Evolutionary conservation across 2,329 filamentous ascomycete genomes (phyloP), one percentile per base, ranked within the genome.

Genomic region (Neofusicoccum sp.): DNA sequence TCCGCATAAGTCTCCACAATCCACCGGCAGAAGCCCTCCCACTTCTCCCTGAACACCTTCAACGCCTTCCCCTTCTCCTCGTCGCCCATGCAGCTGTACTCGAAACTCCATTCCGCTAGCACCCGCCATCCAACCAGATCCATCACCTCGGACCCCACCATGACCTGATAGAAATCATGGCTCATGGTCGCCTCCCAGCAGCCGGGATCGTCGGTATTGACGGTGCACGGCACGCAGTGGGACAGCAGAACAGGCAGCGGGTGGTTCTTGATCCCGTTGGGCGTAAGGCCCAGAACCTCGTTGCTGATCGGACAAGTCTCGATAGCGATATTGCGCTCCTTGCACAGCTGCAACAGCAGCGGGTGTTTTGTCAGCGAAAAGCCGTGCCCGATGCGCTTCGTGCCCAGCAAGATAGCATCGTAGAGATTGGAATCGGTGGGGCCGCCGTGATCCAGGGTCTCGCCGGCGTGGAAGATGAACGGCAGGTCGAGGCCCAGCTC

Each of bases 261-360:
- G 69, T 92, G 89, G 12, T 89, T 87, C 39, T 83, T 82, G 63
- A 87, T 82, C 52, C 85, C 82, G 7, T 87, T 82, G 16, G 49
- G 34, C 56, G 88, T 89, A n/a, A 93, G 80, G 39, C 90, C 89
- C 16, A 92, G 77, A 0, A 92, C 80, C 78, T 92, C 90, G 70
- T 92, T 92, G 1, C 89, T 91, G 58, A 92, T 91, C 0, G 89
- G 89, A 67, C 90, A 92, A 1, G 90, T 78, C 77, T 92, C 90
- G 16, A 92, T 80, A 67, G 89, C 91, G 37, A 92, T 84, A 8
- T 81, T 80, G 0, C 44, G 37, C 0, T 65, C 58, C 74, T 84
- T 87, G 83, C 91, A 90, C 56, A 83, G 78, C 66, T 87, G 78
- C 75, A 91, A 84, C n/a, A 92, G 77, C 41, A 84, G 77, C 0